Evolutionary conservation across 495 filamentous ascomycete genomes (phyloP).

Genomic region (Xanthoparmelia taractica): DNA sequence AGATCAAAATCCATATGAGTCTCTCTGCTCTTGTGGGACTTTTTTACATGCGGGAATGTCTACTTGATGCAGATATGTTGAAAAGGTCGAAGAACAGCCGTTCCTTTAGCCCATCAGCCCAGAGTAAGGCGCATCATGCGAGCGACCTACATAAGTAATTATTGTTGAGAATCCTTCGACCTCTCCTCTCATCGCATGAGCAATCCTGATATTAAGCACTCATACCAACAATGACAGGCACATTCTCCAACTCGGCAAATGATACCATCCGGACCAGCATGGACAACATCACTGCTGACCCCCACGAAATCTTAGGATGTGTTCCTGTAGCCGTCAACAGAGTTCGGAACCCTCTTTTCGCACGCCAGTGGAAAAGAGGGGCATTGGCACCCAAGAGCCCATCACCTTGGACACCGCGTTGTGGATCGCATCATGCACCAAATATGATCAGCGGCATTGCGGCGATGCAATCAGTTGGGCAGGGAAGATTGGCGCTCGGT

Average conservation of each 20-base stretch:
- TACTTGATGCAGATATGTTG: neutral
- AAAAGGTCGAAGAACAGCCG: no score
- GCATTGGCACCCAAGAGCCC: slow-evolving; percentile 31
- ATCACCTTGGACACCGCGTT: slow-evolving; percentile 48
- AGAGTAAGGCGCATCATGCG: no score
- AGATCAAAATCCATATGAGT: neutral
- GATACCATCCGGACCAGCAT: slow-evolving; percentile 22
- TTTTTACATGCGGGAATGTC: neutral
- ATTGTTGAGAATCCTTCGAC: no score
- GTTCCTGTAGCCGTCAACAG: slow-evolving; percentile 42
- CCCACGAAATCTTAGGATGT: slow-evolving; percentile 38
- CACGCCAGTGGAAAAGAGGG: slow-evolving; percentile 41
- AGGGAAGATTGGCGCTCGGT: slow-evolving; percentile 46
- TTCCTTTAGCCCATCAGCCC: no score
- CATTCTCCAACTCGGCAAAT: neutral
- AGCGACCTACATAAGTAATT: no score
- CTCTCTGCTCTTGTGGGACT: neutral
- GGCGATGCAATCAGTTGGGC: slow-evolving; percentile 55
- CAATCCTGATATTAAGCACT: neutral
- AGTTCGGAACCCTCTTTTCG: slow-evolving; percentile 42
- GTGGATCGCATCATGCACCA: slow-evolving; percentile 55
- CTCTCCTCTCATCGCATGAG: neutral
- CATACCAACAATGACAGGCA: neutral
- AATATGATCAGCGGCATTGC: slow-evolving; percentile 50
- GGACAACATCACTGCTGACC: slow-evolving; percentile 35